Conservation (phyloP, 768 basidiomycete genomes). For the Leccinum subgranulosum region DNA sequence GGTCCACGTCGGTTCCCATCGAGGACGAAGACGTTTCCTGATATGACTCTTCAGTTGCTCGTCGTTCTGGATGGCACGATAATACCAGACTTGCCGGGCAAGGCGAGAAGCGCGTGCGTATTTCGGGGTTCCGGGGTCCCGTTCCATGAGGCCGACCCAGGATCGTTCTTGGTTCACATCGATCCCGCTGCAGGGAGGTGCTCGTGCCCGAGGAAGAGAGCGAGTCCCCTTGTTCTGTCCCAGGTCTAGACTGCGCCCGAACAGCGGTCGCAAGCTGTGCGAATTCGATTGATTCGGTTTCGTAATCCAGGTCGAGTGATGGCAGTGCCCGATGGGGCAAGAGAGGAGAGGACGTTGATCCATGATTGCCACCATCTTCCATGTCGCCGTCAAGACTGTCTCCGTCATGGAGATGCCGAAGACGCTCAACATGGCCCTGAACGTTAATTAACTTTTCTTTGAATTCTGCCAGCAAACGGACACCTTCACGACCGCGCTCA, state of each 20-base stretch:
- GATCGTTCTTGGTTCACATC: background rate
- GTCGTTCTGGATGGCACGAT: background rate
- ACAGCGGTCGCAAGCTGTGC: conserved; percentile 7
- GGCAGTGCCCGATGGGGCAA: conserved; percentile 21
- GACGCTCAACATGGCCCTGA: conserved; percentile 21
- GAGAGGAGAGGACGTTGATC: conserved; percentile 18
- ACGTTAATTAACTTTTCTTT: conserved; percentile 25
- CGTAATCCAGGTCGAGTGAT: conserved; percentile 17
- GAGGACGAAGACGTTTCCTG: conserved; percentile 10
- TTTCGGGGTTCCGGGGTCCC: conserved; percentile 14
- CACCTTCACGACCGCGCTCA: conserved; percentile 10
- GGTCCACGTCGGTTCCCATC: background rate
- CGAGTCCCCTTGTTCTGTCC: background rate
- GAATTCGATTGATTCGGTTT: conserved; percentile 12
- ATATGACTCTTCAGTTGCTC: conserved; percentile 7
- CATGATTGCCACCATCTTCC: conserved; percentile 20
- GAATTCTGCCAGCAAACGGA: conserved; percentile 16
- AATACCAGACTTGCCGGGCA: conserved; percentile 3
- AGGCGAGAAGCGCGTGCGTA: conserved; percentile 14
- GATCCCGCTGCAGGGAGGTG: background rate
- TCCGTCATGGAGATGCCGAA: conserved; percentile 14
- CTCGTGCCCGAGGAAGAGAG: conserved; percentile 9
- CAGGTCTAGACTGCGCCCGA: conserved; percentile 6
- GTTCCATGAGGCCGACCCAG: background rate
- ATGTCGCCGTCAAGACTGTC: conserved; percentile 16